A percentile compares a stretch with the other conserved stretches of the same genome.
phyloP scores from a whole-genome alignment of 202 grass and related monocot genomes.

The Zoysia matrella region DNA sequence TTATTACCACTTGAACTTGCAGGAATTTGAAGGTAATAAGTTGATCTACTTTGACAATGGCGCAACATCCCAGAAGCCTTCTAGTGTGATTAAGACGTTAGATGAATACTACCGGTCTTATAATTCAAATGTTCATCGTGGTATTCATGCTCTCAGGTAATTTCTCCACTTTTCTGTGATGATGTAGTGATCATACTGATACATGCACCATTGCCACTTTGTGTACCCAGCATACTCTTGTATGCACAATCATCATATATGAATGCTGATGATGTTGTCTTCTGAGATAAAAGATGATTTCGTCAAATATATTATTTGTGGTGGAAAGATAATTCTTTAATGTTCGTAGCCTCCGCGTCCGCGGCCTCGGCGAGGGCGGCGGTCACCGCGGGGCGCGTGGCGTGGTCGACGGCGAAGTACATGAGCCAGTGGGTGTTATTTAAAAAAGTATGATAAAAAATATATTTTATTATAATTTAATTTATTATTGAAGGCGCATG shows the following conservation, averaged over 20 bases:
- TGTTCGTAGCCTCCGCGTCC: too few species aligned
- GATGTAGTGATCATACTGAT: background rate
- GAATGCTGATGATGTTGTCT: conserved; percentile 4
- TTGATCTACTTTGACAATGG: conserved; percentile 37
- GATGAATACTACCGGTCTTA: conserved; percentile 77
- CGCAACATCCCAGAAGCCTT: too few species aligned
- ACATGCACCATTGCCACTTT: background rate
- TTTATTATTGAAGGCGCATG: too few species aligned
- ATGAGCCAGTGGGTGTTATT: too few species aligned
- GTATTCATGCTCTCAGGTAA: conserved; percentile 85
- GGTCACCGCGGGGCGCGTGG: too few species aligned
- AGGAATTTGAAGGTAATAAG: conserved; percentile 73
- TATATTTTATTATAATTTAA: too few species aligned
- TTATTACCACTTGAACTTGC: conserved; percentile 32
- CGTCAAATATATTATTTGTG: background rate
- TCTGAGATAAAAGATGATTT: conserved; percentile 2
- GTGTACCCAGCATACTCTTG: background rate
- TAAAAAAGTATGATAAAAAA: too few species aligned
- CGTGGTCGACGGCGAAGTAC: too few species aligned
- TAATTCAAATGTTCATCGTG: conserved; percentile 94
- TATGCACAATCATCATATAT: background rate
- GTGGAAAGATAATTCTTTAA: background rate
- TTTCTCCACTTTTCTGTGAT: conserved; percentile 22
- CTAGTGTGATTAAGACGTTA: conserved; percentile 33
- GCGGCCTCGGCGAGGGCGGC: too few species aligned